Evolutionary conservation across 306 rosid species (phyloP).

Genomic region (Phaseolus lunatus): DNA sequence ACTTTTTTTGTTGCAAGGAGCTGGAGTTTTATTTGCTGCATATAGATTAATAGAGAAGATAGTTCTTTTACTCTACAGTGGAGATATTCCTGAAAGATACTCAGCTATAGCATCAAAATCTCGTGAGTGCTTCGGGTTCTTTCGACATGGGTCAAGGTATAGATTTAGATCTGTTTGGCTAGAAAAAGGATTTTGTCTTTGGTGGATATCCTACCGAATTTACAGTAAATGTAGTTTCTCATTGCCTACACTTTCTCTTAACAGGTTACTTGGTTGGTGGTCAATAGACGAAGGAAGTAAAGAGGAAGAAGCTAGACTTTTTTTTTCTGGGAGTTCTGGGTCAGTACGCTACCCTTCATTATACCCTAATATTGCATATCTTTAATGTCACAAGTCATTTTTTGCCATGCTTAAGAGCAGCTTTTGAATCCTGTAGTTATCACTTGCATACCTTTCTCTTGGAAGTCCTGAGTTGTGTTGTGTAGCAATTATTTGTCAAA

Average conservation of each 20-base stretch:
- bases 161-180: slow-evolving; percentile 24
- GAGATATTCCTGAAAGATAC: slow-evolving; percentile 67
- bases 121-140: slow-evolving; percentile 75
- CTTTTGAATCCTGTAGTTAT: slow-evolving; percentile 4
- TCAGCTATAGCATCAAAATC: slow-evolving; percentile 61
- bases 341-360: slow-evolving; percentile 46
- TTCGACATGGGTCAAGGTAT: slow-evolving; percentile 82
- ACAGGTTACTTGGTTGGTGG: slow-evolving; percentile 96
- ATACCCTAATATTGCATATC: slow-evolving; percentile 30
- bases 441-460: slow-evolving; percentile 7
- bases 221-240: slow-evolving; percentile 9
- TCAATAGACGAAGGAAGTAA: slow-evolving; percentile 86
- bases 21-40: slow-evolving; percentile 73
- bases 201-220: slow-evolving; percentile 23
- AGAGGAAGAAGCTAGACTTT: slow-evolving; percentile 92
- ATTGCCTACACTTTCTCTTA: slow-evolving; percentile 37
- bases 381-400: slow-evolving; percentile 17
- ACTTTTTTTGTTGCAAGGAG: slow-evolving; percentile 84
- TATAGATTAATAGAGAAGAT: slow-evolving; percentile 80
- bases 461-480: neutral
- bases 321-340: slow-evolving; percentile 71
- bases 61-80: slow-evolving; percentile 56
- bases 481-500: slow-evolving; percentile 5
- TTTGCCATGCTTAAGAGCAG: slow-evolving; percentile 7
- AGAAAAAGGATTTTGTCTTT: slow-evolving; percentile 26